Evolutionary conservation across 2,329 filamentous ascomycete genomes (phyloP).

Genomic region (Alternaria brassicae): DNA sequence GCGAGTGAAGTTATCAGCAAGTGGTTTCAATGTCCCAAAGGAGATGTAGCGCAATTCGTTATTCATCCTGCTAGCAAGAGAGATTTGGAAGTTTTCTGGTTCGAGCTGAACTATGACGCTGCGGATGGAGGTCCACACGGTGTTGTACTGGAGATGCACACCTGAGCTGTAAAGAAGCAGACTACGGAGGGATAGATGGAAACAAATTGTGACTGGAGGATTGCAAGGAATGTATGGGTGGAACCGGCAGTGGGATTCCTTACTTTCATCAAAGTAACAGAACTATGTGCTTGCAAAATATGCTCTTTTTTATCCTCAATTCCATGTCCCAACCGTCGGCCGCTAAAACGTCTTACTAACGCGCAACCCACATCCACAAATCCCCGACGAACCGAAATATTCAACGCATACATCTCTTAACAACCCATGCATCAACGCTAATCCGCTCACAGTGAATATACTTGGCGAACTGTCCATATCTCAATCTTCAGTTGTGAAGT

Average conservation of each 20-base stretch:
- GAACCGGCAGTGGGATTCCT: not conserved
- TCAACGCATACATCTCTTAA: not conserved
- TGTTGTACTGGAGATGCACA: conserved; percentile 40
- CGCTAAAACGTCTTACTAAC: not conserved
- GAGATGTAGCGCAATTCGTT: conserved; percentile 37
- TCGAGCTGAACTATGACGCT: conserved; percentile 36
- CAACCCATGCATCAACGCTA: not conserved
- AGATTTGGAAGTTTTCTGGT: conserved; percentile 38
- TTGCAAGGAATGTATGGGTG: not conserved
- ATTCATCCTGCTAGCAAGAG: conserved; percentile 27
- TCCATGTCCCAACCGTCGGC: not conserved
- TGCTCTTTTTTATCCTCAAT: not conserved
- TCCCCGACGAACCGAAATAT: not conserved
- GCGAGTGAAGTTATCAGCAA: conserved; percentile 13
- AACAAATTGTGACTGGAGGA: not conserved
- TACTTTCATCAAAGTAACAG: not conserved
- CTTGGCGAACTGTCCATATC: not conserved
- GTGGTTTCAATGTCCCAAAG: conserved; percentile 32
- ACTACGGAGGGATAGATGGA: too few species aligned
- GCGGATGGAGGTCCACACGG: conserved; percentile 36
- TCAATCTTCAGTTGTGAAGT: not conserved
- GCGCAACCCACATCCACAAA: not conserved
- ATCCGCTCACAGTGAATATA: not conserved
- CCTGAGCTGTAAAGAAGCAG: not conserved
- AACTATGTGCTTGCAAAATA: not conserved